Evolutionary conservation across 2,329 filamentous ascomycete species (phyloP).

Genomic region (Phialophora verrucosa): DNA sequence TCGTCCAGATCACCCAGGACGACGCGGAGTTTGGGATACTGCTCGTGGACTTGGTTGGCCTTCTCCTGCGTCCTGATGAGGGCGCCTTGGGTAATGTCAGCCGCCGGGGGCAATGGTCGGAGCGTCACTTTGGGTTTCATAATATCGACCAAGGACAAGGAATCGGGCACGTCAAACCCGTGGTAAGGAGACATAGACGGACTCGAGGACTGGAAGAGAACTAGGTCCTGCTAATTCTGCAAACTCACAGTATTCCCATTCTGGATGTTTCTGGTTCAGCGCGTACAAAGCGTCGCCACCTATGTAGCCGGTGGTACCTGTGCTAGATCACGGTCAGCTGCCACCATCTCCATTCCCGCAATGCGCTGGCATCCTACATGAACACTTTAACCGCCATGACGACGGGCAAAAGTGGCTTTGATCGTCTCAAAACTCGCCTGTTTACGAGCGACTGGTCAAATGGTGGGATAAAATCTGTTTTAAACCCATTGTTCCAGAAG

Average conservation of each 20-base stretch:
- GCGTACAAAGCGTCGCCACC: conserved; percentile 57
- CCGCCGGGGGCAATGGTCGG: background rate
- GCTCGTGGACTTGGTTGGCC: conserved; percentile 46
- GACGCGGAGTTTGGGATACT: conserved; percentile 50
- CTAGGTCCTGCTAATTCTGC: background rate
- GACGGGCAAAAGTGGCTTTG: no score
- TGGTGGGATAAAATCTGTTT: no score
- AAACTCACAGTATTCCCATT: conserved; percentile 50
- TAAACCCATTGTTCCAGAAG: no score
- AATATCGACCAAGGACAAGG: no score
- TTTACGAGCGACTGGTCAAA: no score
- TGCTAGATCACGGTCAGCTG: conserved; percentile 42
- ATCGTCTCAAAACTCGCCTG: no score
- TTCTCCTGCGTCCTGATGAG: conserved; percentile 53
- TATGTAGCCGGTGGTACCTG: conserved; percentile 60
- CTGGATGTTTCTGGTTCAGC: conserved; percentile 52
- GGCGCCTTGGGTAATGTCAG: conserved; percentile 26
- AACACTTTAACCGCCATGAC: conserved; percentile 13
- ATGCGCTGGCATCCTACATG: conserved; percentile 1
- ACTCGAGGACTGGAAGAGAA: background rate
- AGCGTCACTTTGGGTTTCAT: no score
- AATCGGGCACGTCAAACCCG: no score
- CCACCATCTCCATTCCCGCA: background rate
- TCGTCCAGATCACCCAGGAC: conserved; percentile 53
- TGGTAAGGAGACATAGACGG: background rate